These are phyloP conservation scores for Rhizoctonia solani DNA, from an alignment of 1,284 basidiomycete genomes.

Conservation along the genomic window DNA sequence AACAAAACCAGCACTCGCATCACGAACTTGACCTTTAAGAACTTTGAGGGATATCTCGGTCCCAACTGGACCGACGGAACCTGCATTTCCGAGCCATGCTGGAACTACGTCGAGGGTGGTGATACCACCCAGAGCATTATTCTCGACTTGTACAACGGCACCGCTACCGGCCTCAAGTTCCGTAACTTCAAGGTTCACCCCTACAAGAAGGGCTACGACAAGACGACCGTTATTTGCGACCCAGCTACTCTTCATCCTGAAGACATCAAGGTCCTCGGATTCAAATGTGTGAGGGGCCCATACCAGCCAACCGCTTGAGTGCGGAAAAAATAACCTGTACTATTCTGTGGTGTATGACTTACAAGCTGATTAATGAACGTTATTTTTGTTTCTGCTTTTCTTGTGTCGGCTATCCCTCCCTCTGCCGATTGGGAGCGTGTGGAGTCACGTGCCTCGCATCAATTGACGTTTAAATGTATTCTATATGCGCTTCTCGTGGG, in stretches of 20 bases:
- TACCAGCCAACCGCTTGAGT: constrained; percentile 37
- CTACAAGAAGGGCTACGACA: constrained; percentile 41
- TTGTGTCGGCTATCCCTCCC: too few species aligned
- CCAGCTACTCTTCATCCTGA: constrained; percentile 45
- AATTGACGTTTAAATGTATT: too few species aligned
- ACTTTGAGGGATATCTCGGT: constrained; percentile 51
- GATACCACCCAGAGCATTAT: constrained; percentile 45
- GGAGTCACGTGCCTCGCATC: too few species aligned
- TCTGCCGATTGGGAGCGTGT: too few species aligned
- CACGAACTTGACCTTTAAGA: constrained; percentile 48
- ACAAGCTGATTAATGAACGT: neutral
- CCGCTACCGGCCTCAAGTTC: constrained; percentile 37
- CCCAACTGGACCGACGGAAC: constrained; percentile 50
- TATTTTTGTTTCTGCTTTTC: too few species aligned
- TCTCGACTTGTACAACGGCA: constrained; percentile 42
- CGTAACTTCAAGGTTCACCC: constrained; percentile 47
- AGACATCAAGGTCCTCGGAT: constrained; percentile 49
- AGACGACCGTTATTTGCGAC: constrained; percentile 50
- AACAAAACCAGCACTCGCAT: constrained; percentile 49
- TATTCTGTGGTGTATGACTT: neutral
- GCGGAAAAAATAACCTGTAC: neutral
- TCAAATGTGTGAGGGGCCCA: constrained; percentile 48
- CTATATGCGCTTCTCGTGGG: too few species aligned
- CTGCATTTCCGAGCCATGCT: constrained; percentile 46
- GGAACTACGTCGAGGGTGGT: constrained; percentile 41